phyloP scores from a whole-genome alignment of 768 basidiomycete genomes.

The Lentinula guzmanii region DNA sequence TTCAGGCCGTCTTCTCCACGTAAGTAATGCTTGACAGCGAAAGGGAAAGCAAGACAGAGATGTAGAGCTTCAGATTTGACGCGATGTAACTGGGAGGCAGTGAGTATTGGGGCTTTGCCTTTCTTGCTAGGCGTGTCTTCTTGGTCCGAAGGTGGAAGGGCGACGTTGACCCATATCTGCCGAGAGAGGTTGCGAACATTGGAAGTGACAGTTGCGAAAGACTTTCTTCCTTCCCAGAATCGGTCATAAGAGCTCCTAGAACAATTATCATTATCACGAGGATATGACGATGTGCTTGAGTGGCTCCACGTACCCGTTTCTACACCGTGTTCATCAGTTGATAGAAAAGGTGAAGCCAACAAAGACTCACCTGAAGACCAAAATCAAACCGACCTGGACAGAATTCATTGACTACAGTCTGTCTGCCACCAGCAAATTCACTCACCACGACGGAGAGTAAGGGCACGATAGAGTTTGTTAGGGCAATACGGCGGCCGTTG shows the following conservation, averaged over 20 bases:
- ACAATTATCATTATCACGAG: background rate
- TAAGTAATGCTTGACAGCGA: constrained; percentile 77
- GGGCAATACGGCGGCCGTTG: constrained; percentile 50
- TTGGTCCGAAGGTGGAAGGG: constrained; percentile 52
- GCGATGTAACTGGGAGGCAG: constrained; percentile 46
- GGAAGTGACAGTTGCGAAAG: constrained; percentile 66
- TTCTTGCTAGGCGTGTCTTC: constrained; percentile 30
- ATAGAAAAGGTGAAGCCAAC: background rate
- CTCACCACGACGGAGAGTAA: constrained; percentile 85
- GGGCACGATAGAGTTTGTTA: constrained; percentile 84
- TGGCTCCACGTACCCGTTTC: constrained; percentile 51
- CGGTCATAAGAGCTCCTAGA: constrained; percentile 78
- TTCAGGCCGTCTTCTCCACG: constrained; percentile 77
- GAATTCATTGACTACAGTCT: background rate
- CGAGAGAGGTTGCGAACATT: constrained; percentile 75
- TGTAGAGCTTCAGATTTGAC: constrained; percentile 68
- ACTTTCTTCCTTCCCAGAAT: constrained; percentile 86
- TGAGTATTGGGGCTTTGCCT: constrained; percentile 47
- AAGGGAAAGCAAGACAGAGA: constrained; percentile 65
- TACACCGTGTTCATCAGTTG: constrained; percentile 18
- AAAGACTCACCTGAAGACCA: constrained; percentile 70
- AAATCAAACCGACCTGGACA: constrained; percentile 73
- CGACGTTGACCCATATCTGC: constrained; percentile 74
- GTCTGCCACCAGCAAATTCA: constrained; percentile 6
- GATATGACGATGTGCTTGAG: background rate